These are phyloP conservation scores for Blastobotrys chiropterorum DNA, from an alignment of 805 yeast species.

Conservation along the genomic window DNA sequence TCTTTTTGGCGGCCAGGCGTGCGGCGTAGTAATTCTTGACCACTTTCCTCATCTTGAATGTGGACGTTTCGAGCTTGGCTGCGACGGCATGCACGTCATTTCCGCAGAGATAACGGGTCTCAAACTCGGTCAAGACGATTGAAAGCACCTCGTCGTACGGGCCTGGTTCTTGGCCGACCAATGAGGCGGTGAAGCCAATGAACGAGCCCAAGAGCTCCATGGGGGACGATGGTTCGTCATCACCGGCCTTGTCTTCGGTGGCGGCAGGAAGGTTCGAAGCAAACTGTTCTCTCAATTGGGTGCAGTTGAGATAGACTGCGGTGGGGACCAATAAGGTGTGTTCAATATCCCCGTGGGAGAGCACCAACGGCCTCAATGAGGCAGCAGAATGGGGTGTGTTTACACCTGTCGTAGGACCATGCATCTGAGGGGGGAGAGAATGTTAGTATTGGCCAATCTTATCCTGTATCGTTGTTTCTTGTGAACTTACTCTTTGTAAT, in stretches of 20 bases:
- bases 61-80: conserved; percentile 62
- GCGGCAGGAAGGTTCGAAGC: conserved; percentile 62
- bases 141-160: conserved; percentile 65
- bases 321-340: conserved; percentile 85
- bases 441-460: not conserved
- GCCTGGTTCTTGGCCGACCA: conserved; percentile 37
- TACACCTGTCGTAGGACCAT: conserved; percentile 32
- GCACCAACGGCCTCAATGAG: conserved; percentile 71
- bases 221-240: conserved; percentile 81
- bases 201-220: conserved; percentile 81
- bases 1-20: conserved; percentile 43
- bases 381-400: conserved; percentile 40
- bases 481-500: not conserved
- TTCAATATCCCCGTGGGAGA: conserved; percentile 82
- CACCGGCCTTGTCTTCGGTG: conserved; percentile 80
- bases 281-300: conserved; percentile 85
- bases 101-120: conserved; percentile 66
- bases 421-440: conserved; percentile 12
- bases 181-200: conserved; percentile 48
- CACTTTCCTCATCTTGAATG: conserved; percentile 62
- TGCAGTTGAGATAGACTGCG: conserved; percentile 66
- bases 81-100: conserved; percentile 88
- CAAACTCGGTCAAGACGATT: conserved; percentile 74
- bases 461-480: no score
- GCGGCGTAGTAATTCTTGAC: conserved; percentile 74